Base-by-base conservation (phyloP, 129 eudicot genomes). In the Flaveria robusta region DNA sequence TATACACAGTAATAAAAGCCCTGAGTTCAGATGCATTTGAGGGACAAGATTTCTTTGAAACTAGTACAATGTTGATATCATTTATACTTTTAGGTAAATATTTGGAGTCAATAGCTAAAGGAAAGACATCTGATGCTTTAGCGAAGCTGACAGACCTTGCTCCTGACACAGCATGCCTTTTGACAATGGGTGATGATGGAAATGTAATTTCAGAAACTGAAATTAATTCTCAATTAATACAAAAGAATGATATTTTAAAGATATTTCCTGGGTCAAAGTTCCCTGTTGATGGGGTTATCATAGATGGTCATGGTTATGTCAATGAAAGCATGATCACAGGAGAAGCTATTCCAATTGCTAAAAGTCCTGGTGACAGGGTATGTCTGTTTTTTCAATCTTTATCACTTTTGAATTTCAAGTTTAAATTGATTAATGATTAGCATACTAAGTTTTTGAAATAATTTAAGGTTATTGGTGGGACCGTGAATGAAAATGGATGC, bases 271-370 rank as follows among this genome's bases (percentile, higher is more conserved):
- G 87, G 16, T 75, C 79, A 49, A 84, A 80, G 26, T 82, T 84
- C 34, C 79, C 85, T 0, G 77, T 78, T 34, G 87, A 84, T 51
- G 87, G 87, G n/a, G 56, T 76, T 42, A 81, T 84, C 5, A 29
- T 80, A 12, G 77, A 74, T 43, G 87, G 87, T 1, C 80, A 76
- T 74, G 83, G 87, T 37, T 72, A 80, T 50, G 87, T 84, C 23
- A 81, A 84, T 59, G 87, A 84, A 66, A 84, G 87, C 47, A 84
- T 84, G 87, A 80, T 84, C 12, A 84, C 87, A 37, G 87, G 87
- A 23, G 87, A 84, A 76, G 85, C 87, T 55, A 76, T 69, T 46
- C 85, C 87, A 9, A 55, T 80, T 74, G 79, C 72, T 49, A 84
- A 84, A 69, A 71, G 29, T 52, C 45, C 64, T 9, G 87, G 87